Conservation (phyloP, 306 rosid species). For the Arachis hypogaea region DNA sequence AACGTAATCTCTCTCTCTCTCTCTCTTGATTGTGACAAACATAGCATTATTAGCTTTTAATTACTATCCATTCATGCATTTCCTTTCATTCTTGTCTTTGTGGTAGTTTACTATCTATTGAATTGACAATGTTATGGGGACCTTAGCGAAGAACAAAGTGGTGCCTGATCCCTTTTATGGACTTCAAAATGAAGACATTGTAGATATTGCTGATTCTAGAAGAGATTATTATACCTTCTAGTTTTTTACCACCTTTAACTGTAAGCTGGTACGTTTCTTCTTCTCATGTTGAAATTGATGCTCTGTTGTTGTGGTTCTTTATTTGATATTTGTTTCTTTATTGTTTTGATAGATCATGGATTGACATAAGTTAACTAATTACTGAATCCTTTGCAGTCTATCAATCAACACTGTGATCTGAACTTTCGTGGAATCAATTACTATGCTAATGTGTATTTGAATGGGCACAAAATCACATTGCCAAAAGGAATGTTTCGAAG, state of each 20-base stretch:
- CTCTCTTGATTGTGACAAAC: not conserved
- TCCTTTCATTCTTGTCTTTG: not conserved
- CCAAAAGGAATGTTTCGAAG: slow-evolving; percentile 96
- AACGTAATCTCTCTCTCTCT: slow-evolving; percentile 61
- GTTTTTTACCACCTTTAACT: slow-evolving; percentile 76
- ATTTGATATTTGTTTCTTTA: slow-evolving; percentile 9
- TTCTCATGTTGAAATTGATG: no score
- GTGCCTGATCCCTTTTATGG: slow-evolving; percentile 95
- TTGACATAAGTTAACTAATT: slow-evolving; percentile 6
- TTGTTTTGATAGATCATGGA: no score
- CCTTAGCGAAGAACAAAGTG: slow-evolving; percentile 78
- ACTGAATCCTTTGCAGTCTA: slow-evolving; percentile 49
- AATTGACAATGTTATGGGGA: slow-evolving; percentile 72
- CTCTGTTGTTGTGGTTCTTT: slow-evolving; percentile 8
- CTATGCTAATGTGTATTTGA: slow-evolving; percentile 80
- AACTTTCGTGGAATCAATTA: slow-evolving; percentile 91
- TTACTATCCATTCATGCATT: not conserved
- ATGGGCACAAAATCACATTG: slow-evolving; percentile 68
- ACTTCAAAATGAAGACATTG: slow-evolving; percentile 63
- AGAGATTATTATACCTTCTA: slow-evolving; percentile 89
- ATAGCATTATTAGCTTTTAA: not conserved
- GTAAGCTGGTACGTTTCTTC: slow-evolving; percentile 61
- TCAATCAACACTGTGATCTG: slow-evolving; percentile 71
- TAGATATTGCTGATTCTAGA: slow-evolving; percentile 93
- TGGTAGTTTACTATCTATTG: not conserved